Percentiles rank a stretch among this genome's conserved stretches.
Evolutionary conservation across 352 stramenopile genomes (phyloP).

Genomic region (Phytophthora tentaculata): DNA sequence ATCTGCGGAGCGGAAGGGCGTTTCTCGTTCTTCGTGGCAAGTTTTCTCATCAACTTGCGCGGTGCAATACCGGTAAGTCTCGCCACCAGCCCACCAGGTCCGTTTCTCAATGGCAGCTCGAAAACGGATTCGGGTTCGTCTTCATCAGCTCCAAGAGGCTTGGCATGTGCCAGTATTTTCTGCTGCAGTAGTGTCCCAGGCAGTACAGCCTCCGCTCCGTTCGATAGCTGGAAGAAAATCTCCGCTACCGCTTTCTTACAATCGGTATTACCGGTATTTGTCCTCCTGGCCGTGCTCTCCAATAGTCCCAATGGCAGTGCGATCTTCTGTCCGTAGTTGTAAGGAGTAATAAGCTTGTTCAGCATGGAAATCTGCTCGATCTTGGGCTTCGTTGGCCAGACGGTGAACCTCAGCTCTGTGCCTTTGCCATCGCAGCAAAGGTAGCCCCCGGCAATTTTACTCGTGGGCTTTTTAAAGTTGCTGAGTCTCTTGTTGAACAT

Average conservation of each 20-base stretch:
- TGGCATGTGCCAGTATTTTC: slow-evolving; percentile 63
- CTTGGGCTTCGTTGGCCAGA: slow-evolving; percentile 66
- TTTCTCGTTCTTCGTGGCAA: slow-evolving; percentile 34
- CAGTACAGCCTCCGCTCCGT: slow-evolving; percentile 56
- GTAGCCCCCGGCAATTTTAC: slow-evolving; percentile 78
- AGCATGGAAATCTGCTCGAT: slow-evolving; percentile 87
- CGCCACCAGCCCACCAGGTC: slow-evolving; percentile 63
- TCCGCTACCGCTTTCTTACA: slow-evolving; percentile 44
- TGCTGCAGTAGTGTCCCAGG: slow-evolving; percentile 55
- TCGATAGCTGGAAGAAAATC: slow-evolving; percentile 78
- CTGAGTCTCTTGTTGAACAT: slow-evolving; percentile 87
- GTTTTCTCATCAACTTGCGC: slow-evolving; percentile 48
- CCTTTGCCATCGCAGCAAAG: slow-evolving; percentile 90
- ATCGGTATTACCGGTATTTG: slow-evolving; percentile 12
- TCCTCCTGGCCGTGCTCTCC: slow-evolving; percentile 48
- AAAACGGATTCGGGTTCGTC: slow-evolving; percentile 62
- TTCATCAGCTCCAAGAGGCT: slow-evolving; percentile 18
- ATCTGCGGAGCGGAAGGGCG: slow-evolving; percentile 19
- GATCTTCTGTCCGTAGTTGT: slow-evolving; percentile 89
- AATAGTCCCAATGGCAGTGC: slow-evolving; percentile 69
- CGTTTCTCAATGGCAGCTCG: slow-evolving; percentile 62
- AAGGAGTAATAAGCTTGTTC: slow-evolving; percentile 85
- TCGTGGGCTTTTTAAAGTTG: slow-evolving; percentile 90
- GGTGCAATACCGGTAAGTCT: slow-evolving; percentile 64
- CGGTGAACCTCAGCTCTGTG: slow-evolving; percentile 66